A percentile compares a stretch with the other conserved stretches of the same genome.
phyloP scores from a whole-genome alignment of 1,284 basidiomycete species.

The Prillingera fragicola region DNA sequence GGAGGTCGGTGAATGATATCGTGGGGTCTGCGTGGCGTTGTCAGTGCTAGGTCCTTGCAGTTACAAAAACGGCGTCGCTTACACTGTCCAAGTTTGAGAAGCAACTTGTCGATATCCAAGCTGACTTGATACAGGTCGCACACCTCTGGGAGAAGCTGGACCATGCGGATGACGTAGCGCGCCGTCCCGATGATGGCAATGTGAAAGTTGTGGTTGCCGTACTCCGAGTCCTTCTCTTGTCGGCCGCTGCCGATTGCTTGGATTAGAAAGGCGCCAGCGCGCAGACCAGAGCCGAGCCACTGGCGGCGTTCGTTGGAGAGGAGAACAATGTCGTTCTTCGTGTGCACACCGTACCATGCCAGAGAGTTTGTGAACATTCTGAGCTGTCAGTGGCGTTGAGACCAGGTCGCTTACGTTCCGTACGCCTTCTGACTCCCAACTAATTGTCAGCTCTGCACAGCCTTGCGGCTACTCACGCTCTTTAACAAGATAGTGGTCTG shows the following conservation, averaged over 20 bases:
- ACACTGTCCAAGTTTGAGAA: background rate
- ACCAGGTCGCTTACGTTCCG: background rate
- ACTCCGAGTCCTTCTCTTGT: constrained; percentile 7
- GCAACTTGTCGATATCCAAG: constrained; percentile 43
- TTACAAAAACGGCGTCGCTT: too few relatives aligned
- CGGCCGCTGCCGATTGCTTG: constrained; percentile 1
- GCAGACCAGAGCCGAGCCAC: constrained; percentile 8
- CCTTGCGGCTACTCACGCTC: constrained; percentile 15
- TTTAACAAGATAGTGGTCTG: constrained; percentile 15
- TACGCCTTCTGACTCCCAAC: constrained; percentile 5
- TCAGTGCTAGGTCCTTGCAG: background rate
- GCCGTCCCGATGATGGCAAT: constrained; percentile 7
- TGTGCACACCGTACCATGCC: constrained; percentile 4
- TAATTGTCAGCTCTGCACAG: background rate
- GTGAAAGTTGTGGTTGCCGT: constrained; percentile 11
- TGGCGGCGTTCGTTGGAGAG: constrained; percentile 7
- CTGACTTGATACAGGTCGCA: constrained; percentile 4
- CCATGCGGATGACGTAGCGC: constrained; percentile 10
- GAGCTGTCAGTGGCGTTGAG: too few relatives aligned
- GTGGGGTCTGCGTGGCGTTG: constrained; percentile 2
- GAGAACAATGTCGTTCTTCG: background rate
- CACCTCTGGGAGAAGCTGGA: constrained; percentile 6
- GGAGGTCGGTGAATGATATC: constrained; percentile 5
- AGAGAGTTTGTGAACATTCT: constrained; percentile 7
- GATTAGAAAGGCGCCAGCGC: constrained; percentile 9